Evolutionary conservation across 495 filamentous ascomycete species (phyloP), one percentile per base, ranked within the genome.

Genomic region (Aspergillus sparsus): DNA sequence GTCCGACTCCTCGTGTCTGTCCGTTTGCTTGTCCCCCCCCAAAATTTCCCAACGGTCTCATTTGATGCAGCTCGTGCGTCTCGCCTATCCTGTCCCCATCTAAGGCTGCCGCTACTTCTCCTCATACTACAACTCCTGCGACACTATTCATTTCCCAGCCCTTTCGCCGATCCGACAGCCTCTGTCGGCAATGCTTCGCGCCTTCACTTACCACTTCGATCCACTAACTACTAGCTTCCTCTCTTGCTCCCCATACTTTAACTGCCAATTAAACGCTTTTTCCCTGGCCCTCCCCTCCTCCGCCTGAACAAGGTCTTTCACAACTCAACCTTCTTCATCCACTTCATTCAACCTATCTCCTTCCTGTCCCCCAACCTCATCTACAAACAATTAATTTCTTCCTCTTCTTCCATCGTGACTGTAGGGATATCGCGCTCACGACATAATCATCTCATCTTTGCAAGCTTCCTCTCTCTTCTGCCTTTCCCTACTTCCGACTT

Each of bases 191-290:
- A 36, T 53, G 7, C 32, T 36, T 35, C 31, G 32, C 32, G 15
- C 49, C 49, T 13, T 10, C 7, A 13, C n/a, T n/a, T 52, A 12
- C 31, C 32, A n/a, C 6, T 9, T 33, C 16, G 49, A 5, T 32
- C 18, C 31, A 18, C 13, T 12, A 37, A 15, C 32, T 44, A 16
- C 42, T 58, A 36, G 31, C 10, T 47, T 58, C 16, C 37, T 47
- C 47, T 41, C 55, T 16, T 21, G 18, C 6, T 51, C 33, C 16
- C n/a, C 55, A 42, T 54, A 41, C 15, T 42, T 16, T 52, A 34
- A 35, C 11, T n/a, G 13, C 7, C 41, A 36, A 47, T 42, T 56
- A 35, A 56, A 46, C 37, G 35, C 55, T 49, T 41, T 41, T 41
- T 41, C n/a, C 7, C n/a, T n/a, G 37, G 7, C 7, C 37, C 10